phyloP scores from a whole-genome alignment of 345 rosid genomes.

The Sisymbrium altissimum region DNA sequence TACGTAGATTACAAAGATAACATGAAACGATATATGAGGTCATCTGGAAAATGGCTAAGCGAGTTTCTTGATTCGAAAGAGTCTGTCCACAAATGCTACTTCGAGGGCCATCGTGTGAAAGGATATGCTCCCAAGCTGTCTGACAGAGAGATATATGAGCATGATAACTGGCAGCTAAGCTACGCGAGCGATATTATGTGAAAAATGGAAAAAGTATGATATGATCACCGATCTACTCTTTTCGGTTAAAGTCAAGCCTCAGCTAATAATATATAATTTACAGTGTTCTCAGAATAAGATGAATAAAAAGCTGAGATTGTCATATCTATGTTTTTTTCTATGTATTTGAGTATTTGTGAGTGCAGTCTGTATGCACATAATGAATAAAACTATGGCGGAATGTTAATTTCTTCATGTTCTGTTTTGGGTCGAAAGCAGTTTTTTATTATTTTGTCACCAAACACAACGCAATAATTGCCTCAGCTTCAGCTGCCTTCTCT shows the following conservation, averaged over 20 bases:
- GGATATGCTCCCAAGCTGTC: constrained; percentile 21
- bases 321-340: background rate
- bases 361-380: constrained; percentile 2
- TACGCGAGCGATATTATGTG: constrained; percentile 23
- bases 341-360: background rate
- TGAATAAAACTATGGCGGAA: background rate
- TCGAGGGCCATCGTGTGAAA: constrained; percentile 25
- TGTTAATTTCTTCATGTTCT: background rate
- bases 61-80: constrained; percentile 21
- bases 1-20: constrained; percentile 37
- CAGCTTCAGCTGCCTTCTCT: too few species aligned
- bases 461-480: too few species aligned
- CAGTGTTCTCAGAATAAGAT: background rate
- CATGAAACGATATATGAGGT: constrained; percentile 39
- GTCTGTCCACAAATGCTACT: constrained; percentile 22
- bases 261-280: constrained; percentile 5
- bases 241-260: background rate
- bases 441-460: too few species aligned
- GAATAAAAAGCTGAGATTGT: constrained; percentile 18
- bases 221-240: constrained; percentile 17
- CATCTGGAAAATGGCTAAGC: constrained; percentile 35
- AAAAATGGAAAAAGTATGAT: background rate
- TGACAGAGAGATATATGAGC: background rate
- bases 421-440: background rate
- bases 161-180: background rate